Base-by-base conservation (phyloP, 352 stramenopile species). In the Lagenidium giganteum region DNA sequence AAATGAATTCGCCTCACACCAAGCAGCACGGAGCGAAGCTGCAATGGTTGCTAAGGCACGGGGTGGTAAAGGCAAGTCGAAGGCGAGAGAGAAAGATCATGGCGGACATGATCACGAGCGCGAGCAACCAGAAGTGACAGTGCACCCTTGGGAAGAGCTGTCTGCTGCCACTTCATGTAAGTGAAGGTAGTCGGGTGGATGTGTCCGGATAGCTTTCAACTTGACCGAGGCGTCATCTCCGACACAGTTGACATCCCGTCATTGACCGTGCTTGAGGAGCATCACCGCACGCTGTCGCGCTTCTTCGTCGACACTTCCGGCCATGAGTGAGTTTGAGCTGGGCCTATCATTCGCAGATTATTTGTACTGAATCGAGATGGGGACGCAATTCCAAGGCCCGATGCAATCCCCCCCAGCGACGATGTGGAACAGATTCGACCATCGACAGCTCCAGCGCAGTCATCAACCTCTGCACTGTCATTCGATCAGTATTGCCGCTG, bases 401-500 rank as follows among this genome's bases (percentile, higher is more conserved):
- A n/a, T n/a, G n/a, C n/a, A n/a, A n/a, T n/a, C n/a, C n/a, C n/a
- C n/a, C n/a, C n/a, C n/a, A n/a, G n/a, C n/a, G n/a, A n/a, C n/a
- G n/a, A n/a, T n/a, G n/a, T n/a, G n/a, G n/a, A n/a, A n/a, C n/a
- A n/a, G n/a, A n/a, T n/a, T n/a, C 34, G 12, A 35, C 21, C 5
- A 49, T 11, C 8, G 48, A 57, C 3, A n/a, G n/a, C n/a, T n/a
- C n/a, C n/a, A n/a, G n/a, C n/a, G n/a, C n/a, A n/a, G n/a, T n/a
- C n/a, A n/a, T 35, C 38, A 0, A 51, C 51, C 2, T 17, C 50
- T 3, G 44, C 40, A 8, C 42, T 84, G 3, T 64, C 66, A 0
- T 79, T 87, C 22, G 61, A 70, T 24, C 70, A 83, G 24, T 87
- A 83, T 24, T 80, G 64, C 28, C 21, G 65, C 0, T 64, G 60